Percentiles rank a stretch among this genome's conserved stretches.
Evolutionary conservation across 2,329 filamentous ascomycete species (phyloP).

Genomic region (Sporothrix globosa): DNA sequence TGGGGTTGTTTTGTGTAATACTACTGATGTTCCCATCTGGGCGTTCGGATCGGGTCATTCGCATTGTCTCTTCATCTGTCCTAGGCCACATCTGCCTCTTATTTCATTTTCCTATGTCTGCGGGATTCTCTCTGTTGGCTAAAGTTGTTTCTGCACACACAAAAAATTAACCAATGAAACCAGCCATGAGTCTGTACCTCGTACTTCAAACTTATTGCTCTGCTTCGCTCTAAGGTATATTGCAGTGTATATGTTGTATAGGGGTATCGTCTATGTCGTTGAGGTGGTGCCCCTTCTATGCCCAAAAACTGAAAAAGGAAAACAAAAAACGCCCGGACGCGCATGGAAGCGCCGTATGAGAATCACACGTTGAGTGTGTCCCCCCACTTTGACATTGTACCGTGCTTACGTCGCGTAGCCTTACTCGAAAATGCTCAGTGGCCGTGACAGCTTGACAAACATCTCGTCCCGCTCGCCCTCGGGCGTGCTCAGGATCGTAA

Average conservation of each 20-base stretch:
- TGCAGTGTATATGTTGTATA: neutral
- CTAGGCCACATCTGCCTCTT: neutral
- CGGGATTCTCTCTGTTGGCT: conserved; percentile 18
- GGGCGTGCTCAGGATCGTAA: conserved; percentile 80
- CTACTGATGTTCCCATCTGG: conserved; percentile 30
- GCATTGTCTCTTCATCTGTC: conserved; percentile 15
- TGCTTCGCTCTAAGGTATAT: neutral
- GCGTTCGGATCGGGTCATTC: conserved; percentile 33
- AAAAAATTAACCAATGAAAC: neutral
- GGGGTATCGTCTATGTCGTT: conserved; percentile 30
- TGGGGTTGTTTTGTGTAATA: conserved; percentile 25
- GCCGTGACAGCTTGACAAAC: conserved; percentile 70
- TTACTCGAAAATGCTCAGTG: conserved; percentile 53
- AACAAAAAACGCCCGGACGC: conserved; percentile 20
- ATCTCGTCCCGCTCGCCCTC: conserved; percentile 89
- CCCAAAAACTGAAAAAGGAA: conserved; percentile 22
- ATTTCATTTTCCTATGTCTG: neutral
- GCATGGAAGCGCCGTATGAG: neutral
- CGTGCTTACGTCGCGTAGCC: neutral
- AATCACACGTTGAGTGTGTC: conserved; percentile 32
- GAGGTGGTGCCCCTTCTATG: conserved; percentile 13
- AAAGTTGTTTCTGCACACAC: neutral
- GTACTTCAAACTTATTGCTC: neutral
- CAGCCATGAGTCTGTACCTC: neutral
- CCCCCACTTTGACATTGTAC: neutral